A percentile compares a stretch with the other conserved stretches of the same genome.
Conservation (phyloP, 2,329 filamentous ascomycete genomes). For the Metarhizium humberi region DNA sequence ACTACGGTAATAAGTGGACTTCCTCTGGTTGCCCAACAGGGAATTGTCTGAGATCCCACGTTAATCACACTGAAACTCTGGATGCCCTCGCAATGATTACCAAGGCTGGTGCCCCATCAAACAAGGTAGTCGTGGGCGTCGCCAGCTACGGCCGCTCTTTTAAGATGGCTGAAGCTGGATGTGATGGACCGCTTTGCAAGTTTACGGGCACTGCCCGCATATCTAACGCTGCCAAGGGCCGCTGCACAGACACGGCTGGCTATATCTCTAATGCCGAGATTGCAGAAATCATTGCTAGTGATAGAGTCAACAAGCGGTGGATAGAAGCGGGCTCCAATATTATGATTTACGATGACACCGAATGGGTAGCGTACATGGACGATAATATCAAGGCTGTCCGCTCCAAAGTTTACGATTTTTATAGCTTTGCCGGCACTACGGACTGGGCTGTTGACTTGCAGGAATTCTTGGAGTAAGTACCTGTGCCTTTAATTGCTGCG, state of each 20-base stretch:
- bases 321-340: conserved; percentile 3
- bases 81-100: conserved; percentile 14
- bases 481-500: too few species aligned
- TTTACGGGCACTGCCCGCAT: conserved; percentile 12
- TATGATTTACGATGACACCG: too few species aligned
- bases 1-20: conserved; percentile 17
- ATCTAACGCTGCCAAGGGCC: conserved; percentile 15
- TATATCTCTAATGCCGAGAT: conserved; percentile 24
- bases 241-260: conserved; percentile 18
- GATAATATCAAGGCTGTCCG: too few species aligned
- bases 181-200: conserved; percentile 15
- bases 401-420: too few species aligned
- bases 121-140: too few species aligned
- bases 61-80: conserved; percentile 26
- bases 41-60: conserved; percentile 25
- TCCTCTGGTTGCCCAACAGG: conserved; percentile 17
- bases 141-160: conserved; percentile 10
- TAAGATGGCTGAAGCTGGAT: conserved; percentile 20
- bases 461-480: too few species aligned
- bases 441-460: too few species aligned
- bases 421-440: too few species aligned
- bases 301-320: background rate
- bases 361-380: too few species aligned
- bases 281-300: conserved; percentile 8
- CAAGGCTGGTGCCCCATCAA: too few species aligned